Base-by-base conservation (phyloP, 1,284 basidiomycete genomes). In the Leccinum fuscescens region DNA sequence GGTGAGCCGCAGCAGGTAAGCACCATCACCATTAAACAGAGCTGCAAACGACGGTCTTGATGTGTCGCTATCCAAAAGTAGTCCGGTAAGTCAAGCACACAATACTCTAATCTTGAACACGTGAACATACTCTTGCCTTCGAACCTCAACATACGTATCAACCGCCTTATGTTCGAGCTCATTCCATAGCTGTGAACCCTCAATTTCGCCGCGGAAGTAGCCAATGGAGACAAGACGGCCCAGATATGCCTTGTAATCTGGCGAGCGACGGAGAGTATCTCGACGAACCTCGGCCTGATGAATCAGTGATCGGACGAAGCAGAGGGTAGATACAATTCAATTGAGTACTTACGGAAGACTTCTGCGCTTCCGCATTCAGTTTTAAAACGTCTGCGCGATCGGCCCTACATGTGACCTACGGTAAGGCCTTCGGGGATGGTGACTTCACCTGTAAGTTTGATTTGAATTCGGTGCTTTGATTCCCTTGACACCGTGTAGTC, bases 151-250 rank as follows among this genome's bases (percentile, higher is more conserved):
- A 75, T 89, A 96, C 1, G 82, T 82, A 22, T 80, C 74, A 6
- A 79, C 82, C 4, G 94, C 94, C 62, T 86, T 85, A 54, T 76
- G 77, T 74, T 96, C 93, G 31, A 89, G 79, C 27, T 77, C 75
- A 48, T 82, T 85, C 93, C 93, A 97, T 17, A 81, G 71, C 60
- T 82, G 78, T 12, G 93, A 95, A 0, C 89, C 93, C 72, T 92
- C 80, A 0, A 87, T 59, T 73, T 96, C 90, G 15, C 80, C 79
- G 59, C 81, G 83, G 72, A 96, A 98, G 75, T 91, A 97, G 11
- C 86, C 86, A 2, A 81, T 79, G 14, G 80, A 78, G 37, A 74
- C 71, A 15, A 96, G 79, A 46, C 83, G 86, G 56, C 83, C 73
- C 54, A 94, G 80, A 71, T 92, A 96, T 61, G 81, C 78, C 31